Evolutionary conservation across 1,284 basidiomycete genomes (phyloP), one percentile per base, ranked within the genome.

Genomic region (Cutaneotrichosporon spelunceum): DNA sequence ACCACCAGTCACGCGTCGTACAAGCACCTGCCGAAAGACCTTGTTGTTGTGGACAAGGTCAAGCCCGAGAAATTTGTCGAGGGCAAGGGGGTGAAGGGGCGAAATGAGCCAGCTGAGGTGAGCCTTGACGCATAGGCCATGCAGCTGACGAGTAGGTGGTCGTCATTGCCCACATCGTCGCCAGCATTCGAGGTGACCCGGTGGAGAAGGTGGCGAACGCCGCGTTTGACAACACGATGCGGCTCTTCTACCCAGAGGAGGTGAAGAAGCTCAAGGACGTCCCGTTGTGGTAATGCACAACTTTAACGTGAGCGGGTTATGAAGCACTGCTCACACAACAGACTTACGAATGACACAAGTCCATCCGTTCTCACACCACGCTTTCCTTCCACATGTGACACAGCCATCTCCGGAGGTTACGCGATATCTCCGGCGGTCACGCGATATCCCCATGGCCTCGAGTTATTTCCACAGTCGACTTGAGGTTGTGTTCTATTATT

Each of bases 1-100:
- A 88, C 88, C 5, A 82, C 86, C 1, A 87, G 87, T 0, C 89
- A 92, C 64, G 89, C 89, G 3, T 91, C 89, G 0, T 82, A 84
- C 63, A 57, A 75, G 7, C 81, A 86, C 69, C 76, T 92, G 2
- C 80, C 84, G 24, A 71, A 4, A 69, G 84, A 16, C 88, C 85
- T 75, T 81, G 86, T 67, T 84, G 87, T 4, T 67, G 81, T 26
- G 73, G 82, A 13, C 82, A 83, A 69, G 59, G 72, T 76, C 26
- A 88, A 88, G 70, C 85, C 88, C 11, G 90, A 93, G 67, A 84
- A 84, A 7, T 89, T 87, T 72, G 81, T 82, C 5, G 70, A 74
- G 11, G 87, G 86, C 1, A 83, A 83, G 67, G 81, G 86, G 1
- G 87, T 93, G 52, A 93, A 94, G 75, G 88, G 90, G 0, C 81